These are phyloP conservation scores for Nicotiana sylvestris DNA, from an alignment of 257 asterid species.

Conservation along the genomic window DNA sequence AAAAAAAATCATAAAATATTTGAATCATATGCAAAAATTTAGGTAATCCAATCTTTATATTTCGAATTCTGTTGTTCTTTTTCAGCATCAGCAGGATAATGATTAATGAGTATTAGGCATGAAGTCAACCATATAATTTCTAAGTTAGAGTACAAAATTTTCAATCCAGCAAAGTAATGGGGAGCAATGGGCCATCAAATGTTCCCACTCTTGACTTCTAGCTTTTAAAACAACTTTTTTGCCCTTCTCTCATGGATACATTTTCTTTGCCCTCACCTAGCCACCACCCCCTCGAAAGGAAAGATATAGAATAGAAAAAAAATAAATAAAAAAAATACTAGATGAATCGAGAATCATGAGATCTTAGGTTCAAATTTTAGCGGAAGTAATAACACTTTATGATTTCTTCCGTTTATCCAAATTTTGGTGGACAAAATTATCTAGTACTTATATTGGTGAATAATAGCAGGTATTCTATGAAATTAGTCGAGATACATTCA, in stretches of 20 bases:
- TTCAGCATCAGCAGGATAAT: background rate
- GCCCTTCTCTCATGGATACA: no score
- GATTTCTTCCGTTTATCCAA: no score
- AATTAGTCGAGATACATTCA: no score
- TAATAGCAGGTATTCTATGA: no score
- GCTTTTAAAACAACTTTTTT: background rate
- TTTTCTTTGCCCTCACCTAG: background rate
- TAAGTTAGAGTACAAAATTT: background rate
- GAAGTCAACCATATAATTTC: slow-evolving; percentile 9
- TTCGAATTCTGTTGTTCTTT: background rate
- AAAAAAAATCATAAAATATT: background rate
- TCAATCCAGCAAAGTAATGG: background rate
- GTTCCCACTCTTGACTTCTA: background rate
- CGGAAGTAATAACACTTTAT: no score
- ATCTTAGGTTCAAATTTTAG: no score
- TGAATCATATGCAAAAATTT: background rate
- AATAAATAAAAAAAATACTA: no score
- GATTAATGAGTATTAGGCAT: background rate
- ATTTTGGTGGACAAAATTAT: no score
- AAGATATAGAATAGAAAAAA: background rate
- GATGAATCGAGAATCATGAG: no score
- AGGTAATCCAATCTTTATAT: background rate
- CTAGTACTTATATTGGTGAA: no score
- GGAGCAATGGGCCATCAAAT: background rate
- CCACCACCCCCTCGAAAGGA: background rate